phyloP scores from a whole-genome alignment of 2,329 filamentous ascomycete genomes.

The Chrysosporium keratinophilum region DNA sequence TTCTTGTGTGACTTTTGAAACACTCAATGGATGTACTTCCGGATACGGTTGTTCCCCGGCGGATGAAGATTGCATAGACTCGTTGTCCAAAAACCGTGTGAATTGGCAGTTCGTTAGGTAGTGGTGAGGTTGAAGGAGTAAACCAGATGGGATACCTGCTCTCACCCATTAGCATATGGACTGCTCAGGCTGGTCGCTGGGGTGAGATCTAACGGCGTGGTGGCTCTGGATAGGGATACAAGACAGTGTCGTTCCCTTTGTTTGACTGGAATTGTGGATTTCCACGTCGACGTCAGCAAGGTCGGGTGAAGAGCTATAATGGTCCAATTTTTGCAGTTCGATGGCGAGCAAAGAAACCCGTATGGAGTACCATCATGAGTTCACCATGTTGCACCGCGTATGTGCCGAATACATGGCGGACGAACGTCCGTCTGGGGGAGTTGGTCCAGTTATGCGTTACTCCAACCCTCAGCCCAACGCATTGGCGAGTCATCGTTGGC shows the following conservation, averaged over 20 bases:
- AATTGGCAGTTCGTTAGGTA: too few species aligned
- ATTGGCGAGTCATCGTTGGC: constrained; percentile 8
- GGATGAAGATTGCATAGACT: background rate
- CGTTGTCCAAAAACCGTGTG: background rate
- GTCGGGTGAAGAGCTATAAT: background rate
- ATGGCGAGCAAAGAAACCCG: background rate
- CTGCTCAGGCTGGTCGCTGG: background rate
- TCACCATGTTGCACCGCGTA: background rate
- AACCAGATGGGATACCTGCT: too few species aligned
- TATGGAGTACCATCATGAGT: background rate
- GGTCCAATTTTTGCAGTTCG: background rate
- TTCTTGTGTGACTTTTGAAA: background rate
- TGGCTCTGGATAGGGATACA: constrained; percentile 5
- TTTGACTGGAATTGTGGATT: background rate
- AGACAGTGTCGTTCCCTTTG: background rate
- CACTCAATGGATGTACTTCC: background rate
- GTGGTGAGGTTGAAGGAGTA: too few species aligned
- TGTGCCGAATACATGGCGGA: background rate
- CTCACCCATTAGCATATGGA: background rate
- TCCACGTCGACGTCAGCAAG: background rate
- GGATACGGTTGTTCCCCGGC: background rate
- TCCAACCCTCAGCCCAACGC: background rate
- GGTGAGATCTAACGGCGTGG: background rate
- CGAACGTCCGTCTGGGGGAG: background rate
- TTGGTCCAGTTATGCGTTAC: background rate